Percentiles rank a stretch among this genome's conserved stretches.
Conservation (phyloP, 2,329 filamentous ascomycete species). For the Aspergillus sp. region DNA sequence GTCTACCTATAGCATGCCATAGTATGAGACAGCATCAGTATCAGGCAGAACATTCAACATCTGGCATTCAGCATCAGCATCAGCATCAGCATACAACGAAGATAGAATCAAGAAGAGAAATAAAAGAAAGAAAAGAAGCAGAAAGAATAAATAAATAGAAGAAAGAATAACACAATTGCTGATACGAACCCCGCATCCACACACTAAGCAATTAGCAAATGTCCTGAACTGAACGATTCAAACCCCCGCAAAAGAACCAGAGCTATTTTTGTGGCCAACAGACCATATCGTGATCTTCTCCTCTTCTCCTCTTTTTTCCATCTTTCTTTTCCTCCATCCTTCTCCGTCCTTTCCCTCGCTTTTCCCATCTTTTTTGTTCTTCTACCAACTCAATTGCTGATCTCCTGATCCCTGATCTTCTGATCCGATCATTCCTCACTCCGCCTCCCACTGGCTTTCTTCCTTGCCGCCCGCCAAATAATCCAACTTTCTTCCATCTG, state of each 20-base stretch:
- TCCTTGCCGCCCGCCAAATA: slow-evolving; percentile 5
- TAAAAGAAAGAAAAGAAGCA: neutral
- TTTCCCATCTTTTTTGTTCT: slow-evolving; percentile 3
- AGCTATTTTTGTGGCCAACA: no score
- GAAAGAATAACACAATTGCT: slow-evolving; percentile 2
- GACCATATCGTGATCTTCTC: slow-evolving; percentile 1
- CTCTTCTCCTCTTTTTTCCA: slow-evolving; percentile 2
- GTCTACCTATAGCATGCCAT: no score
- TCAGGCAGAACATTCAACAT: no score
- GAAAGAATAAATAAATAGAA: neutral
- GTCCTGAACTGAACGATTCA: neutral
- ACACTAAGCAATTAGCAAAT: slow-evolving; percentile 5
- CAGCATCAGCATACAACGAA: neutral
- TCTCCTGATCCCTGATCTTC: neutral
- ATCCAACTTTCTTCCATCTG: slow-evolving; percentile 13
- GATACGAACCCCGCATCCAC: slow-evolving; percentile 1
- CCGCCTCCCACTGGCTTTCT: neutral
- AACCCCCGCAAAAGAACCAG: neutral
- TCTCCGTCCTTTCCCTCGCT: neutral
- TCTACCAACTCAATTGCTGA: slow-evolving; percentile 1
- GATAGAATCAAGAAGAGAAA: neutral
- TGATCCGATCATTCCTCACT: slow-evolving; percentile 1
- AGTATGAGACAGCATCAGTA: no score
- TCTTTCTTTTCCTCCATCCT: slow-evolving; percentile 7
- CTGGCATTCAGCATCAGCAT: no score